Evolutionary conservation across 139 green algal genomes (phyloP), one percentile per base, ranked within the genome.

Genomic region (Tetradesmus obliquus): DNA sequence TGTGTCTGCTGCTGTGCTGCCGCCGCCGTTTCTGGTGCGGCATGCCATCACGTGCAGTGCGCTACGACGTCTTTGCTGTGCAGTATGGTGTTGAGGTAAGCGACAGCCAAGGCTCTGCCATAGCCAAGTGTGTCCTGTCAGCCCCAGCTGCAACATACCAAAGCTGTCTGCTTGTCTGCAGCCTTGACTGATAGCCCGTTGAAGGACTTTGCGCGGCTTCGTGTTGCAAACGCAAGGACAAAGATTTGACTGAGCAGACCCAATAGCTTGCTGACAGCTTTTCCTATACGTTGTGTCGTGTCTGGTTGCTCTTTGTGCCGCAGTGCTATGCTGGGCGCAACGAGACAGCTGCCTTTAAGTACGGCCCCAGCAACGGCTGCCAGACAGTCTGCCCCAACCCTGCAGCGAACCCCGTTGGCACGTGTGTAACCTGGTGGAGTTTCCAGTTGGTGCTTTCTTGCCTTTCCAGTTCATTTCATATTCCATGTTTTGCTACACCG

Each of bases 71-170:
- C 3, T 22, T 88, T 45, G 84, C 58, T 55, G 58, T 88, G 24
- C 84, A 88, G 84, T 88, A 60, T 6, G 58, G 57, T 24, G 13
- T n/a, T 13, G 84, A 88, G 84, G 57, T 88, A 13, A 79, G 84
- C 20, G 19, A 13, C 54, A 76, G 7, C 60, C 60, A n/a, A n/a
- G n/a, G n/a, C n/a, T n/a, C n/a, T n/a, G 10, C 60, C 8, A 71
- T 10, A 71, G 60, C 60, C 8, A 10, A 71, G 60, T 71, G 60
- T 71, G 60, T 10, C 60, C 60, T 8, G 8, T 10, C 8, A 8
- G 10, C 60, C 8, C 8, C 8, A 10, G 60, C 8, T 8, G 8
- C 8, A 8, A 19, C 8, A 8, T 10, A 19, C n/a, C n/a, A n/a
- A n/a, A n/a, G n/a, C n/a, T n/a, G n/a, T n/a, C n/a, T n/a, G n/a